Percentiles rank a stretch among this genome's conserved stretches.
Conservation (phyloP, 148 eudicot species). For the Amaranthus cruentus region DNA sequence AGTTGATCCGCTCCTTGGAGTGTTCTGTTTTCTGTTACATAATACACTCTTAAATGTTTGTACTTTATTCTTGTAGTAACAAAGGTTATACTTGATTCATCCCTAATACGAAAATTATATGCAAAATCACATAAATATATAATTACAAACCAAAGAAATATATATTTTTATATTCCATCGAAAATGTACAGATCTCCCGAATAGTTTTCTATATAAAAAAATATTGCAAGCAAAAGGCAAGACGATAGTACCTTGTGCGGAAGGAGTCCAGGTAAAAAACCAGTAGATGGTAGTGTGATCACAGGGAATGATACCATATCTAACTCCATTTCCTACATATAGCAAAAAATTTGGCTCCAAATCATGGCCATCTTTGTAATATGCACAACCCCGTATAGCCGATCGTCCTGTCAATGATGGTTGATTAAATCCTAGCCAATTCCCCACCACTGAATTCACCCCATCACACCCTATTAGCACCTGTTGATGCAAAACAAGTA, state of each 20-base stretch:
- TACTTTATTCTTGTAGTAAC: background rate
- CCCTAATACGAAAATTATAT: too few relatives aligned
- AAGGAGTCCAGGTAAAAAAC: constrained; percentile 47
- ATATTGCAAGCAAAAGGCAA: background rate
- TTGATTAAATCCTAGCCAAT: constrained; percentile 43
- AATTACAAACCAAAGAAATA: too few relatives aligned
- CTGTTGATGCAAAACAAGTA: constrained; percentile 19
- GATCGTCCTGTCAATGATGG: constrained; percentile 36
- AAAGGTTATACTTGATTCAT: too few relatives aligned
- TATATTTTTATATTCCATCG: too few relatives aligned
- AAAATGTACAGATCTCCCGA: too few relatives aligned
- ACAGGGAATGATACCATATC: constrained; percentile 44
- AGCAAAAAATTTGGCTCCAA: constrained; percentile 41
- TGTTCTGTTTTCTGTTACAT: constrained; percentile 20
- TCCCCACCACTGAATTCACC: constrained; percentile 51
- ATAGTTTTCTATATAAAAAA: background rate
- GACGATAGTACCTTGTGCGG: constrained; percentile 32
- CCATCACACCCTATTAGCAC: constrained; percentile 63
- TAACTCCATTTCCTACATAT: constrained; percentile 39
- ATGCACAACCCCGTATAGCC: constrained; percentile 38
- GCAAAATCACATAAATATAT: too few relatives aligned
- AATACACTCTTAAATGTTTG: background rate
- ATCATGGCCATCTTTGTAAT: constrained; percentile 37
- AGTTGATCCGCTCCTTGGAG: constrained; percentile 33
- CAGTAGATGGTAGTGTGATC: constrained; percentile 40